A percentile compares a stretch with the other conserved stretches of the same genome.
These are phyloP conservation scores for Ophiostoma tasmaniense DNA, from an alignment of 2,329 filamentous ascomycete genomes.

Conservation along the genomic window DNA sequence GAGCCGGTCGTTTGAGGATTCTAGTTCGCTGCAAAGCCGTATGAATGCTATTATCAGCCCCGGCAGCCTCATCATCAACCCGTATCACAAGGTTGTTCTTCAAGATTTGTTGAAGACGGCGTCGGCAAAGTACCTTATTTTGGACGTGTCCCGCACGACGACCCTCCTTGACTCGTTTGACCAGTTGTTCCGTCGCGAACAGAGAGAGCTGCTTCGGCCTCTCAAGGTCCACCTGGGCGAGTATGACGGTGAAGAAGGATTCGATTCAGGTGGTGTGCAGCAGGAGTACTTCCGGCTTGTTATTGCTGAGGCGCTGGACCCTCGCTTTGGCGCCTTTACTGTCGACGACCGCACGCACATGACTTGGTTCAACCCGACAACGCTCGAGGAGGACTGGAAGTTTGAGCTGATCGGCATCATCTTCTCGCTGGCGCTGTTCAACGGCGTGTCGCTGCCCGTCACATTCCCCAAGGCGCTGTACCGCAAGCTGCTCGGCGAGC, in stretches of 20 bases:
- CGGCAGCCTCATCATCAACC: constrained; percentile 46
- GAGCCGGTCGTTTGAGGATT: constrained; percentile 68
- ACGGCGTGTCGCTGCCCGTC: constrained; percentile 82
- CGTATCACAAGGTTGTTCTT: constrained; percentile 52
- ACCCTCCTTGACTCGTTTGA: constrained; percentile 69
- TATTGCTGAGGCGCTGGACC: constrained; percentile 69
- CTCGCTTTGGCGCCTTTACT: constrained; percentile 71
- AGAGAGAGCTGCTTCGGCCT: constrained; percentile 71
- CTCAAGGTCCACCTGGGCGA: constrained; percentile 83
- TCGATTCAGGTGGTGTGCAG: constrained; percentile 91
- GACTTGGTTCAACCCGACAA: constrained; percentile 80
- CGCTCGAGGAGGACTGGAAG: constrained; percentile 76
- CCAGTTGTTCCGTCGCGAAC: constrained; percentile 81
- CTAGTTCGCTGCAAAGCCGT: constrained; percentile 48
- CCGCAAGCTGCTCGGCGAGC: constrained; percentile 62
- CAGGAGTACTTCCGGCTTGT: constrained; percentile 91
- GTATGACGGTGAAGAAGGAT: constrained; percentile 73
- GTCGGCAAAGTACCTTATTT: constrained; percentile 61
- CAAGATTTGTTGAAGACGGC: constrained; percentile 56
- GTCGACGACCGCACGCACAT: constrained; percentile 67
- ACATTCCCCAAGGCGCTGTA: constrained; percentile 84
- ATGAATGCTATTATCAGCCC: constrained; percentile 49
- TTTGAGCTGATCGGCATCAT: constrained; percentile 82
- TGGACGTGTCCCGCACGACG: constrained; percentile 59
- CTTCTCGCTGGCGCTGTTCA: constrained; percentile 86